These are phyloP conservation scores for Silene noctiflora DNA, from an alignment of 179 eudicot species.

Conservation along the genomic window DNA sequence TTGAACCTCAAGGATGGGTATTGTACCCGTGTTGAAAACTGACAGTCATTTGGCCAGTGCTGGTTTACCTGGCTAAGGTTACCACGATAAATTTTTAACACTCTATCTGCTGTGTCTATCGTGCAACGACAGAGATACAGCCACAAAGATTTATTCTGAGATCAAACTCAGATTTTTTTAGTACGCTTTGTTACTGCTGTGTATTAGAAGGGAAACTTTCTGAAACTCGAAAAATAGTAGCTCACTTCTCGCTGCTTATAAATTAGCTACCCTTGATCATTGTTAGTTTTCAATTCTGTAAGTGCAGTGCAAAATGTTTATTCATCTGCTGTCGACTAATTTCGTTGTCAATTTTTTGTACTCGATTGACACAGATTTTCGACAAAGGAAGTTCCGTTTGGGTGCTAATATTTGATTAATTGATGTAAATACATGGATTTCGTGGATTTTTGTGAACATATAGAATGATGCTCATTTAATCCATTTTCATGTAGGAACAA, in stretches of 20 bases:
- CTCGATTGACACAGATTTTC: neutral
- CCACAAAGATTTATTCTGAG: neutral
- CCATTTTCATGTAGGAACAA: too few relatives aligned
- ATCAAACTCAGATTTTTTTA: too few relatives aligned
- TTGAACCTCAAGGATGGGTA: neutral
- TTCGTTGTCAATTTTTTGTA: neutral
- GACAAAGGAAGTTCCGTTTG: neutral
- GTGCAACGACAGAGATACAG: too few relatives aligned
- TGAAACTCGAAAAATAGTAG: neutral
- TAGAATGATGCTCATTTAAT: too few relatives aligned
- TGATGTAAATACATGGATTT: neutral
- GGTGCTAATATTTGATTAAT: neutral
- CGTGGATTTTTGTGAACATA: too few relatives aligned
- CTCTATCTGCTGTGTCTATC: too few relatives aligned
- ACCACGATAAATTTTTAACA: too few relatives aligned
- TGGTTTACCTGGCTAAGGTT: neutral
- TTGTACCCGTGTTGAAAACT: neutral
- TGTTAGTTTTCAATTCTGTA: neutral
- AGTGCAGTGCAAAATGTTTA: neutral
- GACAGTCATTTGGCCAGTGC: neutral
- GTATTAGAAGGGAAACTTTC: neutral
- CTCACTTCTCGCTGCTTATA: neutral
- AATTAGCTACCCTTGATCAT: neutral
- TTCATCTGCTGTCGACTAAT: neutral
- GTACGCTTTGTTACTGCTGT: neutral